These are phyloP conservation scores for Lotus japonicus DNA, from an alignment of 306 rosid species.

Conservation along the genomic window DNA sequence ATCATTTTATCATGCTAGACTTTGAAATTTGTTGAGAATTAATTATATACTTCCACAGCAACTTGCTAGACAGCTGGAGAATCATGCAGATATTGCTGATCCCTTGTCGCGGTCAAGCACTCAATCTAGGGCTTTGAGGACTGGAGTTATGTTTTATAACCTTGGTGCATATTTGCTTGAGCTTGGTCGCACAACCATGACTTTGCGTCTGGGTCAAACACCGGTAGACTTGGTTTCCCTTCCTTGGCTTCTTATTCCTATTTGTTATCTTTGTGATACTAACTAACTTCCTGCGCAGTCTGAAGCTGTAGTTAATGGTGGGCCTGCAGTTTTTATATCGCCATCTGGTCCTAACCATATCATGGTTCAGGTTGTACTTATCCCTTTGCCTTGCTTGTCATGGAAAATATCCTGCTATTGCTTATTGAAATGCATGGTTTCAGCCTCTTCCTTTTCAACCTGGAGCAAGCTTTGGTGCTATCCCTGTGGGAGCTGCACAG, in stretches of 20 bases:
- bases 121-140: slow-evolving; percentile 62
- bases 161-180: slow-evolving; percentile 91
- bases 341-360: slow-evolving; percentile 88
- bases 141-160: slow-evolving; percentile 64
- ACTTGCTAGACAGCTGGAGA: slow-evolving; percentile 74
- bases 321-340: slow-evolving; percentile 95
- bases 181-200: slow-evolving; percentile 94
- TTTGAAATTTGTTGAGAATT: slow-evolving; percentile 11
- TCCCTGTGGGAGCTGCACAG: slow-evolving; percentile 71
- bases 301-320: slow-evolving; percentile 91
- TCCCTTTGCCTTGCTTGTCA: slow-evolving; percentile 9
- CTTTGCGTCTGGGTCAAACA: slow-evolving; percentile 80
- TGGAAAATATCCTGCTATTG: slow-evolving; percentile 21
- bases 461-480: slow-evolving; percentile 60
- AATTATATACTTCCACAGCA: slow-evolving; percentile 45
- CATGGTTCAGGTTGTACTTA: slow-evolving; percentile 85
- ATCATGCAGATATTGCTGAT: slow-evolving; percentile 70
- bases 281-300: slow-evolving; percentile 46
- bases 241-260: slow-evolving; percentile 24
- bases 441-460: slow-evolving; percentile 96
- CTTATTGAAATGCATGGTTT: slow-evolving; percentile 41
- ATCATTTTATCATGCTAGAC: slow-evolving; percentile 12
- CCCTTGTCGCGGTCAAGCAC: slow-evolving; percentile 44
- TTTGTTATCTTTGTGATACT: slow-evolving; percentile 21
- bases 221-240: slow-evolving; percentile 52